A percentile compares a stretch with the other conserved stretches of the same genome.
Conservation (phyloP, 805 yeast species). For the Cyberlindnera xylosilytica region DNA sequence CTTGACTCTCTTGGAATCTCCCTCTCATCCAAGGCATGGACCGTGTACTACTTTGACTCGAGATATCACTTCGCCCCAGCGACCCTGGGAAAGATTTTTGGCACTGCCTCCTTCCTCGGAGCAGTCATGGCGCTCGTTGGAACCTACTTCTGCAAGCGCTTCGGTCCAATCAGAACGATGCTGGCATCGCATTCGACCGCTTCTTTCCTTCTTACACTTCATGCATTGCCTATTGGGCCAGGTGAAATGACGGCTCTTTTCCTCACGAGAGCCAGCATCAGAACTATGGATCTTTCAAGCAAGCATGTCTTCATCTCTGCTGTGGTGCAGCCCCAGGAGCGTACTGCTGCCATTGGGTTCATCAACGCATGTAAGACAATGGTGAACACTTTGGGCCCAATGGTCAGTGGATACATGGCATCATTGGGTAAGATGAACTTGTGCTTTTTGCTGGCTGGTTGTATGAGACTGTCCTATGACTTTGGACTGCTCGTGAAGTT, state of each 20-base stretch:
- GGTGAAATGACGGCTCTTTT: constrained; percentile 31
- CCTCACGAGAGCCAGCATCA: constrained; percentile 35
- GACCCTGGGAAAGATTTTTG: constrained; percentile 39
- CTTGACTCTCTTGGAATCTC: constrained; percentile 44
- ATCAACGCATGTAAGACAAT: constrained; percentile 42
- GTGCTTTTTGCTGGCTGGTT: constrained; percentile 40
- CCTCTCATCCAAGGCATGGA: constrained; percentile 43
- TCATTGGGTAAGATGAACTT: constrained; percentile 37
- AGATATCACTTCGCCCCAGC: constrained; percentile 35
- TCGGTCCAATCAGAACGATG: constrained; percentile 46
- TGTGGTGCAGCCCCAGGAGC: constrained; percentile 35
- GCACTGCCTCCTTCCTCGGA: constrained; percentile 36
- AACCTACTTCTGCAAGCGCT: constrained; percentile 39
- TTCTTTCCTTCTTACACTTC: constrained; percentile 35
- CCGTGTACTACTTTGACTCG: constrained; percentile 39
- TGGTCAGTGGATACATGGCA: constrained; percentile 39
- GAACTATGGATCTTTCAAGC: constrained; percentile 47
- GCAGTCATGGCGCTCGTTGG: constrained; percentile 41
- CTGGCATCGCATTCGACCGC: constrained; percentile 42
- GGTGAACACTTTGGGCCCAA: constrained; percentile 42
- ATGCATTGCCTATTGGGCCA: constrained; percentile 38
- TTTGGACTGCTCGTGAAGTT: constrained; percentile 34
- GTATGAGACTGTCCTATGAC: constrained; percentile 39
- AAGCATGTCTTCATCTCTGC: constrained; percentile 45
- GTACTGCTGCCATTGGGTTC: constrained; percentile 43